phyloP scores from a whole-genome alignment of 768 basidiomycete species.

The Trametopsis cervina region DNA sequence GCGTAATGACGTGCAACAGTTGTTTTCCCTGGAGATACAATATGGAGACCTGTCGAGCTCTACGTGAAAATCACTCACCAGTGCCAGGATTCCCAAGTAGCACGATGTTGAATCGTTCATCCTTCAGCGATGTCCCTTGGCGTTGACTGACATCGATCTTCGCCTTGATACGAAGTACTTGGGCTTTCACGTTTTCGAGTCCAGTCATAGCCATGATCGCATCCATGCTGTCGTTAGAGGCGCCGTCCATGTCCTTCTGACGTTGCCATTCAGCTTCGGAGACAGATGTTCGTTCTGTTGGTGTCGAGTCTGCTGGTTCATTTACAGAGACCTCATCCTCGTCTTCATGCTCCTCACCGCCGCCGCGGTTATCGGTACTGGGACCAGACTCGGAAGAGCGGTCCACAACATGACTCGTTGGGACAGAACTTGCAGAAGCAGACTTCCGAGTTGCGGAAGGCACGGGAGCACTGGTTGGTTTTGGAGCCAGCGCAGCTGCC shows the following conservation, averaged over 20 bases:
- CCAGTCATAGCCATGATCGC: constrained; percentile 65
- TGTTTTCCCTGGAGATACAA: constrained; percentile 46
- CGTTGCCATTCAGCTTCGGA: constrained; percentile 42
- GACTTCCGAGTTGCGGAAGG: background rate
- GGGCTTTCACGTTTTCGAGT: constrained; percentile 55
- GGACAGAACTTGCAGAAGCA: constrained; percentile 25
- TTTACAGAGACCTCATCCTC: background rate
- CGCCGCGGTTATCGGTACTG: too few relatives aligned
- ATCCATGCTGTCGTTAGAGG: constrained; percentile 47
- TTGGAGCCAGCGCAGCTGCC: background rate
- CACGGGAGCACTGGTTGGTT: background rate
- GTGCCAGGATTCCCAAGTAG: constrained; percentile 72
- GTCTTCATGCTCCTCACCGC: background rate
- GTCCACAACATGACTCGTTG: too few relatives aligned
- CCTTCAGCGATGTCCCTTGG: constrained; percentile 43
- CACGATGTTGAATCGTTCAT: constrained; percentile 54
- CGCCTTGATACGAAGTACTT: constrained; percentile 52
- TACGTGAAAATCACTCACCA: constrained; percentile 33
- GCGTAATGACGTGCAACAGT: constrained; percentile 62
- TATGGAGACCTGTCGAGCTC: background rate
- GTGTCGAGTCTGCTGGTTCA: background rate
- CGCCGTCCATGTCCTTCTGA: constrained; percentile 50
- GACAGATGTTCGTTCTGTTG: constrained; percentile 4
- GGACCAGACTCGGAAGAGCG: too few relatives aligned
- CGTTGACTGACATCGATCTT: constrained; percentile 50